Evolutionary conservation across 768 basidiomycete genomes (phyloP).

Genomic region (Coprinopsis cinerea): DNA sequence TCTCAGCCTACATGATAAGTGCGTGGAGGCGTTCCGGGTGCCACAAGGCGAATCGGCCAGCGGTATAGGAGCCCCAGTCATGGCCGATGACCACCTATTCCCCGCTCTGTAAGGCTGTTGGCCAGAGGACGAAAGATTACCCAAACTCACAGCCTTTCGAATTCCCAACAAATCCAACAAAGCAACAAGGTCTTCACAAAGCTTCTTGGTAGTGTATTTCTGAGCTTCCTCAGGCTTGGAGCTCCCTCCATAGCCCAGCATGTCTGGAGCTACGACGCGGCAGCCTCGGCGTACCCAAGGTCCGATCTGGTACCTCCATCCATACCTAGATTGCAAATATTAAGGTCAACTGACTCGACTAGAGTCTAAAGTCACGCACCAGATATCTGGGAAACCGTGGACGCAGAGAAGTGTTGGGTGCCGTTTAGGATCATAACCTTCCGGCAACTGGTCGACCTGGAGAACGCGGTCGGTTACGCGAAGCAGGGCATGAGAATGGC

Average conservation of each 20-base stretch:
- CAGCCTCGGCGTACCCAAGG: slow-evolving; percentile 60
- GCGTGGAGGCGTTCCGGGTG: slow-evolving; percentile 57
- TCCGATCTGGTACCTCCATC: slow-evolving; percentile 70
- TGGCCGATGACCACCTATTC: slow-evolving; percentile 64
- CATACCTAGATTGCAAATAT: slow-evolving; percentile 41
- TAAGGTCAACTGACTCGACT: not conserved
- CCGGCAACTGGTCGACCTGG: slow-evolving; percentile 56
- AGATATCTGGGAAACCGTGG: slow-evolving; percentile 76
- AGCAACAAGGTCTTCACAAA: slow-evolving; percentile 59
- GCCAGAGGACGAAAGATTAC: not conserved
- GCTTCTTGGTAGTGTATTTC: slow-evolving; percentile 54
- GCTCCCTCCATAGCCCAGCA: slow-evolving; percentile 62
- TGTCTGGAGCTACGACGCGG: slow-evolving; percentile 57
- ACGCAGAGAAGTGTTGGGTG: slow-evolving; percentile 59
- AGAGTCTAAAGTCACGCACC: slow-evolving; percentile 21
- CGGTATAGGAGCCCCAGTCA: slow-evolving; percentile 72
- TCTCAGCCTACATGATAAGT: slow-evolving; percentile 47
- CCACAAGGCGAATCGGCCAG: slow-evolving; percentile 66
- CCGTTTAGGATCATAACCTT: slow-evolving; percentile 30
- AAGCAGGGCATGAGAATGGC: too few species aligned
- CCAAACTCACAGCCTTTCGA: slow-evolving; percentile 42
- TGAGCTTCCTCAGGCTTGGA: slow-evolving; percentile 51
- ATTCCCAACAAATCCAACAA: slow-evolving; percentile 54
- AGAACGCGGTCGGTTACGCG: not conserved
- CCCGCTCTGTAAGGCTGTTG: not conserved